Percentiles rank a stretch among this genome's conserved stretches.
Evolutionary conservation across 768 basidiomycete genomes (phyloP).

Genomic region (Leccinum uliginosum): DNA sequence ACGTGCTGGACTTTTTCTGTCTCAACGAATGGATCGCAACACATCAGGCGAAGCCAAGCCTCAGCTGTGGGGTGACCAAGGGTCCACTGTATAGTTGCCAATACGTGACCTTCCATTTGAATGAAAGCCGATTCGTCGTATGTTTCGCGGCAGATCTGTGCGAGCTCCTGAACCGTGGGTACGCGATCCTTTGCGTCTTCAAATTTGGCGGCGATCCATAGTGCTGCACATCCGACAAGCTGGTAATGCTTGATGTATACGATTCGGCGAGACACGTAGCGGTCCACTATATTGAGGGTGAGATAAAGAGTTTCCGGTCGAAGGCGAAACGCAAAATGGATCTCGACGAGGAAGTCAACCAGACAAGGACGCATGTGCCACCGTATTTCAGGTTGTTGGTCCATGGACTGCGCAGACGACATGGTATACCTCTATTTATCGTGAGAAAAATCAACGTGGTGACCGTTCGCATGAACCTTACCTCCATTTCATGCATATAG

Average conservation of each 20-base stretch:
- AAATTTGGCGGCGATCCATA: slow-evolving; percentile 99
- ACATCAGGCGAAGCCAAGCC: slow-evolving; percentile 88
- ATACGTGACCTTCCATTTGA: slow-evolving; percentile 98
- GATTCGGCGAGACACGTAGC: slow-evolving; percentile 96
- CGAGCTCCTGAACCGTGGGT: slow-evolving; percentile 91
- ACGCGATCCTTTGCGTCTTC: slow-evolving; percentile 99
- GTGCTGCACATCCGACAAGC: slow-evolving; percentile 94
- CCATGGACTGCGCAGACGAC: slow-evolving; percentile 94
- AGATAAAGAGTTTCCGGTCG: slow-evolving; percentile 99
- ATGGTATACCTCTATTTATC: slow-evolving; percentile 69
- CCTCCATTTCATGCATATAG: slow-evolving; percentile 99
- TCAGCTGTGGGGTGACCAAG: slow-evolving; percentile 98
- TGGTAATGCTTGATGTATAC: slow-evolving; percentile 99
- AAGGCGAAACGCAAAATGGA: slow-evolving; percentile 95
- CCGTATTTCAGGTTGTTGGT: slow-evolving; percentile 96
- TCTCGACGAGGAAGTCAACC: slow-evolving; percentile 98
- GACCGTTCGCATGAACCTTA: slow-evolving; percentile 38
- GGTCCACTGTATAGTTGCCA: slow-evolving; percentile 94
- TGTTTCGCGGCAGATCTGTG: slow-evolving; percentile 91
- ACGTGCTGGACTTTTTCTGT: slow-evolving; percentile 91
- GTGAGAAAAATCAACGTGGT: slow-evolving; percentile 7
- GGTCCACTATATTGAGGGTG: slow-evolving; percentile 97
- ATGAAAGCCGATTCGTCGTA: slow-evolving; percentile 98
- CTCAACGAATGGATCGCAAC: slow-evolving; percentile 70
- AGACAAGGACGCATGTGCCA: slow-evolving; percentile 99